These are phyloP conservation scores for Ophiorrhiza pumila DNA, from an alignment of 257 asterid genomes.

Conservation along the genomic window DNA sequence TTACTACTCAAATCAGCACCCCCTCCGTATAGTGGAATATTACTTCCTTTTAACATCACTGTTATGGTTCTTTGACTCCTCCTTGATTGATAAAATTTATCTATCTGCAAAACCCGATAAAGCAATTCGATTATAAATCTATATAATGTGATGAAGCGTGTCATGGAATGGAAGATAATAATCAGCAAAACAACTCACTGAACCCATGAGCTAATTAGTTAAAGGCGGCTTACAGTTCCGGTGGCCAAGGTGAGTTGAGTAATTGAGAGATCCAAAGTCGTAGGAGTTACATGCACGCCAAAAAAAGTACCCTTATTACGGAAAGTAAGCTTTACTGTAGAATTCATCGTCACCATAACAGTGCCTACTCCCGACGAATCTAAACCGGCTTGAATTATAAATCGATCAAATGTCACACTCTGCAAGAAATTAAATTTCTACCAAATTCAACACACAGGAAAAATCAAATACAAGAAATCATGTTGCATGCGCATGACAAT, in stretches of 20 bases:
- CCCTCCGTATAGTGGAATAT: conserved; percentile 80
- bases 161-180: too few species aligned
- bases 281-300: conserved; percentile 75
- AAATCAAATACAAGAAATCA: too few species aligned
- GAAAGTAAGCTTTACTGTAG: conserved; percentile 56
- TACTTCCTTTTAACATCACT: conserved; percentile 43
- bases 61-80: conserved; percentile 55
- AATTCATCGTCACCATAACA: conserved; percentile 70
- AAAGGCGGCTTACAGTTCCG: conserved; percentile 51
- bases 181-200: neutral
- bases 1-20: conserved; percentile 57
- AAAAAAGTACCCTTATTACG: conserved; percentile 77
- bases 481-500: too few species aligned
- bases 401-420: conserved; percentile 68
- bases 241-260: conserved; percentile 56
- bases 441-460: neutral
- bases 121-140: neutral
- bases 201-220: neutral
- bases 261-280: conserved; percentile 66
- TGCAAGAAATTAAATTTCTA: conserved; percentile 34
- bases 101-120: conserved; percentile 39
- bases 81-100: conserved; percentile 69
- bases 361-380: conserved; percentile 78
- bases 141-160: neutral
- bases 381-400: conserved; percentile 70